Evolutionary conservation across 108 stramenopile species (phyloP), one percentile per base, ranked within the genome.

Genomic region (Skeletonema grethae): DNA sequence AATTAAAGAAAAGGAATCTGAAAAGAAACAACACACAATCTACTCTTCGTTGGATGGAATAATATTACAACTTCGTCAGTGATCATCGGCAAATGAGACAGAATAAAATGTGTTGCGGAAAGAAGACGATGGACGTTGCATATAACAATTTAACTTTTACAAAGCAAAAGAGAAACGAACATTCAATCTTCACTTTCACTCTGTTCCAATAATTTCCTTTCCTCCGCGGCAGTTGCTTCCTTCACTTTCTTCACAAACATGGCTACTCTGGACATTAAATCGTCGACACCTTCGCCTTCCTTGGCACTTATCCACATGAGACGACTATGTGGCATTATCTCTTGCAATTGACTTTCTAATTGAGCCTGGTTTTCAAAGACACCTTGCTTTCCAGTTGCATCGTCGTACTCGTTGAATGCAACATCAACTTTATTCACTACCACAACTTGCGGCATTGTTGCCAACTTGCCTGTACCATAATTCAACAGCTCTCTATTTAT

Each of bases 391-490:
- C 74, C 11, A 35, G 57, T 63, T 30, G 24, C 30, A 32, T 35
- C 32, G 13, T 65, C 80, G 39, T 11, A n/a, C 1, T 57, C 41
- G 39, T 35, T 7, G 34, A 59, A 70, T 11, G 66, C 81, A 24
- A 82, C 84, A 80, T 98, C 98, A n/a, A 95, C 65, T 74, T 98
- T 98, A 84, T 98, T 98, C 41, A 97, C 87, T 5, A 97, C 94
- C 24, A 97, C 95, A 5, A 97, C 91, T 76, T 97, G 98, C 8
- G 97, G 96, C 92, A 97, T 97, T 10, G 72, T 46, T 9, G 94
- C 97, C 35, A 99, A 71, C 50, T 91, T 85, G 36, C 92, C 92
- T 9, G 88, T 94, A 39, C 95, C 95, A 72, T 97, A 98, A 25
- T 89, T 88, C 67, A 87, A 61, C 36, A 99, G 76, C 71, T 99